These are phyloP conservation scores for Ceratocystis cacaofunesta DNA, from an alignment of 2,329 filamentous ascomycete genomes.

Conservation along the genomic window DNA sequence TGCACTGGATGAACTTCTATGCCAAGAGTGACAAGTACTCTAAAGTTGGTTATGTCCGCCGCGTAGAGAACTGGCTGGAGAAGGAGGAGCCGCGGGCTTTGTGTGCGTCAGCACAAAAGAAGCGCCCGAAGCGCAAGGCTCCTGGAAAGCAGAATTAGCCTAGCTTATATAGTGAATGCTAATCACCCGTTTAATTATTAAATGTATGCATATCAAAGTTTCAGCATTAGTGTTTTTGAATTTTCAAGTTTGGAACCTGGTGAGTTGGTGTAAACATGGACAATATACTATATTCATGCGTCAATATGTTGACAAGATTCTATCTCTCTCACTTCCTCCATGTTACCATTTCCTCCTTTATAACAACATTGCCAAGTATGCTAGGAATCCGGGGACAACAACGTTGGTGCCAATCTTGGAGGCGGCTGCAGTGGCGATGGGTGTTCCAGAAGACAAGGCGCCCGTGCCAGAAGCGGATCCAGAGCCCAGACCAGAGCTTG, in stretches of 20 bases:
- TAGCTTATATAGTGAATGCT: neutral
- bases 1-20: slow-evolving; percentile 78
- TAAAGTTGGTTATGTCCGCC: slow-evolving; percentile 59
- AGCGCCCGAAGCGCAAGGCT: slow-evolving; percentile 1
- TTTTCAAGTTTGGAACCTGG: neutral
- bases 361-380: slow-evolving; percentile 9
- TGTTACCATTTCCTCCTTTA: neutral
- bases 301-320: neutral
- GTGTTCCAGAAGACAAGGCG: neutral
- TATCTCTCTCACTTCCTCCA: neutral
- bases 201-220: too few species aligned
- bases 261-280: neutral
- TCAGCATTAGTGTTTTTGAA: too few species aligned
- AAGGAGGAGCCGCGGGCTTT: slow-evolving; percentile 38
- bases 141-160: neutral
- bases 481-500: neutral
- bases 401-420: neutral
- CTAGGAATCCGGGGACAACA: slow-evolving; percentile 11
- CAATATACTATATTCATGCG: neutral
- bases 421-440: slow-evolving; percentile 15
- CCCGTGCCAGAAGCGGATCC: slow-evolving; percentile 7
- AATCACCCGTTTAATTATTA: too few species aligned
- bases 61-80: slow-evolving; percentile 41
- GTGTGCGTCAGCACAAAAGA: slow-evolving; percentile 5
- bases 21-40: slow-evolving; percentile 65